Evolutionary conservation across 1,284 basidiomycete genomes (phyloP).

Genomic region (Cystobasidium sp.): DNA sequence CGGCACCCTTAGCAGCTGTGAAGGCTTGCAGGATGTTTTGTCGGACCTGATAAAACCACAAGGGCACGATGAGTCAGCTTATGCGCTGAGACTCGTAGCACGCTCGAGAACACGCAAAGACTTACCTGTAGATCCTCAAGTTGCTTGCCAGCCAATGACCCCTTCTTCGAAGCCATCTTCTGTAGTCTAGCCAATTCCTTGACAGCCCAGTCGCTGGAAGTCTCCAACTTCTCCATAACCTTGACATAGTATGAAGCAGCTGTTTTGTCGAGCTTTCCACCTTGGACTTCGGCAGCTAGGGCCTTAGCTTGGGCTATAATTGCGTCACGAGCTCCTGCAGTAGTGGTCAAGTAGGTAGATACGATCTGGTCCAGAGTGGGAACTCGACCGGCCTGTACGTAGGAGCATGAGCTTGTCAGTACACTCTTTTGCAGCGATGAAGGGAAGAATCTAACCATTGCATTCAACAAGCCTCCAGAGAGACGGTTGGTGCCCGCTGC

Average conservation of each 20-base stretch:
- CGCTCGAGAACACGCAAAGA: background rate
- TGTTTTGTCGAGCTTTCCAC: slow-evolving; percentile 52
- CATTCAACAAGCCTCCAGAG: slow-evolving; percentile 77
- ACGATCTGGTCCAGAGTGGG: slow-evolving; percentile 78
- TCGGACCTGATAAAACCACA: slow-evolving; percentile 10
- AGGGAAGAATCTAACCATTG: slow-evolving; percentile 62
- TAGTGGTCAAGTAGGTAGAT: slow-evolving; percentile 69
- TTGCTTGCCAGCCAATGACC: slow-evolving; percentile 70
- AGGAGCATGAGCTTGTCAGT: background rate
- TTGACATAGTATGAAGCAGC: slow-evolving; percentile 81
- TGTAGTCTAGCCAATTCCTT: slow-evolving; percentile 78
- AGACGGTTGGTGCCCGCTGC: slow-evolving; percentile 84
- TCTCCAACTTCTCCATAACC: slow-evolving; percentile 83
- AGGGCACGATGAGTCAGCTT: background rate
- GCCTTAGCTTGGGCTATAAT: slow-evolving; percentile 65
- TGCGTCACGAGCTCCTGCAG: slow-evolving; percentile 65
- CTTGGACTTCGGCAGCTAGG: slow-evolving; percentile 54
- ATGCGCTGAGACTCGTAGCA: background rate
- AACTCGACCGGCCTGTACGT: slow-evolving; percentile 74
- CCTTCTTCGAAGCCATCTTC: slow-evolving; percentile 72
- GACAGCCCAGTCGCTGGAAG: slow-evolving; percentile 70
- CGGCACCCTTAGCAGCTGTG: slow-evolving; percentile 30
- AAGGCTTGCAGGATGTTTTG: slow-evolving; percentile 43
- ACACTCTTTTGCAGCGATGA: background rate
- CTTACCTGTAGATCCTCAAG: slow-evolving; percentile 90